Evolutionary conservation across 2,329 filamentous ascomycete genomes (phyloP).

Genomic region (Botrytis paeoniae): DNA sequence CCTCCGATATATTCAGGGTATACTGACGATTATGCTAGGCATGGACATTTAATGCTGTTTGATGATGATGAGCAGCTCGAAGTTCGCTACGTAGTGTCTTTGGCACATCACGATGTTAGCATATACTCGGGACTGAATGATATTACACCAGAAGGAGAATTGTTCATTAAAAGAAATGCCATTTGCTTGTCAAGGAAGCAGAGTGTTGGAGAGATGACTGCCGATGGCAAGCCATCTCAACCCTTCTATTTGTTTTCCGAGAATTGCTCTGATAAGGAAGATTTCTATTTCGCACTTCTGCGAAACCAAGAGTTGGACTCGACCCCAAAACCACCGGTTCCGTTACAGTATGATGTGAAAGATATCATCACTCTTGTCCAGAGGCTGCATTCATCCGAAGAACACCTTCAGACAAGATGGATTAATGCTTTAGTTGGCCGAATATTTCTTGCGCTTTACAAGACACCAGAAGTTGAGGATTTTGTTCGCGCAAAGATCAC

Average conservation of each 20-base stretch:
- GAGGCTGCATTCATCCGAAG: slow-evolving; percentile 84
- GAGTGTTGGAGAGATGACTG: slow-evolving; percentile 51
- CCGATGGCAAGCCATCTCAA: slow-evolving; percentile 61
- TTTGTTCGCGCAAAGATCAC: slow-evolving; percentile 82
- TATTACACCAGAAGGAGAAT: slow-evolving; percentile 78
- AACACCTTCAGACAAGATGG: slow-evolving; percentile 88
- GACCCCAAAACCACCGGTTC: slow-evolving; percentile 59
- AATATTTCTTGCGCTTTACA: slow-evolving; percentile 83
- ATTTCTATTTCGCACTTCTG: slow-evolving; percentile 93
- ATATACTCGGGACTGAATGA: slow-evolving; percentile 76
- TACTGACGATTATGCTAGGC: slow-evolving; percentile 48
- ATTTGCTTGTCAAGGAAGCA: slow-evolving; percentile 71
- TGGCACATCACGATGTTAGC: slow-evolving; percentile 81
- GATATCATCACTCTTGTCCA: slow-evolving; percentile 89
- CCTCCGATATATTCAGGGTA: neutral
- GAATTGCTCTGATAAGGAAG: slow-evolving; percentile 93
- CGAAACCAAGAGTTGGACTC: slow-evolving; percentile 74
- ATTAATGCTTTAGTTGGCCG: slow-evolving; percentile 88
- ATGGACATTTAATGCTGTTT: slow-evolving; percentile 95
- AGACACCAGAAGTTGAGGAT: slow-evolving; percentile 75
- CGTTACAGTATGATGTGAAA: slow-evolving; percentile 75
- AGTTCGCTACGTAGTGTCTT: slow-evolving; percentile 90
- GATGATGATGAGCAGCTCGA: slow-evolving; percentile 94
- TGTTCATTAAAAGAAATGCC: slow-evolving; percentile 94
- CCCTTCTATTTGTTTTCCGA: slow-evolving; percentile 95